Evolutionary conservation across 2,329 filamentous ascomycete species (phyloP).

Genomic region (Akanthomyces dipterigenus): DNA sequence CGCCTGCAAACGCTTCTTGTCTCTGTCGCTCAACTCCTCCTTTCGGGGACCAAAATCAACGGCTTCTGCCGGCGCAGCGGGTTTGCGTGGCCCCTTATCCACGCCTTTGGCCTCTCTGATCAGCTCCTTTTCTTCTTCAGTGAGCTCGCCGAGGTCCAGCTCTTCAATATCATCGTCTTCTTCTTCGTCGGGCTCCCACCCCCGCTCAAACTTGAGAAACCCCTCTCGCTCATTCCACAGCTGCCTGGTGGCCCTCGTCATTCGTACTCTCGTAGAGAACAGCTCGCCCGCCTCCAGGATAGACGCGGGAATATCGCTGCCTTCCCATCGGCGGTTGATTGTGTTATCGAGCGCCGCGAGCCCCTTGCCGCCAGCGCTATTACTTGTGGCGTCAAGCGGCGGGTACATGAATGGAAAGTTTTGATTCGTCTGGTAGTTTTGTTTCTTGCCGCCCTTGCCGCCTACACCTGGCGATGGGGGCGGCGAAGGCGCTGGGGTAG

Average conservation of each 20-base stretch:
- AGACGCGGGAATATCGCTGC: constrained; percentile 87
- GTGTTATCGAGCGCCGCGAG: constrained; percentile 73
- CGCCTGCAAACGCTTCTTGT: constrained; percentile 59
- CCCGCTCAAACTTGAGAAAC: constrained; percentile 87
- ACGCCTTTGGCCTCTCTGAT: constrained; percentile 34
- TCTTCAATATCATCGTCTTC: constrained; percentile 41
- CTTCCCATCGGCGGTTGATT: constrained; percentile 82
- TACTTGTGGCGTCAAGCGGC: constrained; percentile 80
- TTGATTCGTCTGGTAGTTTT: constrained; percentile 98
- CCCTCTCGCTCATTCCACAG: constrained; percentile 90
- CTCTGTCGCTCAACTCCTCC: constrained; percentile 42
- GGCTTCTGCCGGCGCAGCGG: constrained; percentile 17
- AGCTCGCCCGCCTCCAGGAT: constrained; percentile 92
- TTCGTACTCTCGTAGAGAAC: constrained; percentile 83
- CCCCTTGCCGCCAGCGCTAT: constrained; percentile 84
- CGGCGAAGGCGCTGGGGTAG: constrained; percentile 93
- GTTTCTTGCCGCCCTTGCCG: constrained; percentile 93
- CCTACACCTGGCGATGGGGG: constrained; percentile 82
- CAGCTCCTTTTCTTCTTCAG: constrained; percentile 32
- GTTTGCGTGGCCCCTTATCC: constrained; percentile 26
- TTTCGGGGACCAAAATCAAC: constrained; percentile 42
- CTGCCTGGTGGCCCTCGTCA: constrained; percentile 85
- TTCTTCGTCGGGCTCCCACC: constrained; percentile 56
- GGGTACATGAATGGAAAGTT: constrained; percentile 98
- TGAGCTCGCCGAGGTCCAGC: constrained; percentile 39